Evolutionary conservation across 371 early-diverging fungal species (phyloP).

Genomic region (Polyrhizophydium stewartii): DNA sequence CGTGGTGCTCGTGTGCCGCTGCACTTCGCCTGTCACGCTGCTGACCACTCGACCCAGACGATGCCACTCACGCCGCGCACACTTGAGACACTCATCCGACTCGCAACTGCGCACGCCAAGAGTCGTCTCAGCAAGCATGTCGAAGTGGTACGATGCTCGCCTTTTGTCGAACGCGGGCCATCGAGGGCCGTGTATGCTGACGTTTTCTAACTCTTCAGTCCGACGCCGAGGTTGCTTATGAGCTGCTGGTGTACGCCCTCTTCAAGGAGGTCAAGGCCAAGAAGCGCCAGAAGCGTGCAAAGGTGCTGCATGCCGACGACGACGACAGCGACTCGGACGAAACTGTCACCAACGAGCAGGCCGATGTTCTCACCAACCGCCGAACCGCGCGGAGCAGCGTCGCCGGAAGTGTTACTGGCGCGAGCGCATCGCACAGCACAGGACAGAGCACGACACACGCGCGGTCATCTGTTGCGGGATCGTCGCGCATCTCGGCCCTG

Average conservation of each 20-base stretch:
- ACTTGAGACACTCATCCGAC: constrained; percentile 97
- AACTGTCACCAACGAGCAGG: neutral
- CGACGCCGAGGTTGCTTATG: constrained; percentile 84
- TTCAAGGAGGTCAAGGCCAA: constrained; percentile 82
- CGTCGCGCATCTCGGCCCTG: too few relatives aligned
- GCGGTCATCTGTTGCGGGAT: too few relatives aligned
- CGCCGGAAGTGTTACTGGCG: neutral
- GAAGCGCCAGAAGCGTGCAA: constrained; percentile 36
- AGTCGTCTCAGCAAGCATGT: constrained; percentile 79
- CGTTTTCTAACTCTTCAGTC: constrained; percentile 23
- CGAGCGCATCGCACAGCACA: too few relatives aligned
- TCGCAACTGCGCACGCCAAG: constrained; percentile 99
- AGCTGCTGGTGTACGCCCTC: constrained; percentile 84
- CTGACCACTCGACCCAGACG: neutral
- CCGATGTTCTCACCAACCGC: neutral
- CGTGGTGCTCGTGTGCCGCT: neutral
- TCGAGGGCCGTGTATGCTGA: neutral
- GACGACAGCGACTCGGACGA: constrained; percentile 15
- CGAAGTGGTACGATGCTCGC: constrained; percentile 37
- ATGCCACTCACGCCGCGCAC: constrained; percentile 97
- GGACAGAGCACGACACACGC: too few relatives aligned
- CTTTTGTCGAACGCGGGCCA: neutral
- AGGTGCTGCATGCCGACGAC: constrained; percentile 28
- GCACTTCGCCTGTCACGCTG: neutral
- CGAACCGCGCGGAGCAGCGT: neutral